Base-by-base conservation (phyloP, 2,329 filamentous ascomycete species). In the Fusarium lyarnte region DNA sequence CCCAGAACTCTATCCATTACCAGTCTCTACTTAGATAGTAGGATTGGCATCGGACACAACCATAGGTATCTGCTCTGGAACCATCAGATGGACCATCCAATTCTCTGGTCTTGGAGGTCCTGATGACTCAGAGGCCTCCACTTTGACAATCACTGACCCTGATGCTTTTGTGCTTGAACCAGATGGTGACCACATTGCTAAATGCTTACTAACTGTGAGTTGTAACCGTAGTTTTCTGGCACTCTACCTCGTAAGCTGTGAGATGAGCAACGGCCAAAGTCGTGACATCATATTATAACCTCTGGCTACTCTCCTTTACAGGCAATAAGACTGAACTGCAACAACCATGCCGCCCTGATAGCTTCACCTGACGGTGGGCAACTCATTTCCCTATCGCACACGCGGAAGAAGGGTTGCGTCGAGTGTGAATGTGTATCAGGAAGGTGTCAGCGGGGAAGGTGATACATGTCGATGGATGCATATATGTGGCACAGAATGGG, bases 41-140 rank as follows among this genome's bases (percentile, higher is more conserved):
- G 5, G 4, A 1, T 36, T 10, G 19, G 35, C 9, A 36, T 11
- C 4, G 9, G 16, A 36, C 35, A 19, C 17, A 36, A 10, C 35
- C 10, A 36, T 11, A 10, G 17, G 16, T 36, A 36, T 6, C 10
- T 19, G 17, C 16, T 36, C 8, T 36, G 4, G 35, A 36, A 36
- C 9, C 35, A 36, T 36, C 35, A 4, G 35, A 19, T 25, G 10
- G 10, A 43, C 2, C 1, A 4, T 12, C 16, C 1, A 5, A 43
- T 3, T 14, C 2, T 21, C 1, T 21, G 43, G 2, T 8, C 12
- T 6, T n/a, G 9, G 25, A 12, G 10, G 27, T 7, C 3, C 4
- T 17, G 3, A 5, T 6, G 2, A 6, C 7, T 1, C 1, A 13
- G 7, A 19, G 23, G 3, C 2, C 1, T 2, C 3, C 8, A 5